Percentiles rank a stretch among this genome's conserved stretches.
Conservation (phyloP, 768 basidiomycete genomes). For the Cubamyces sp. region DNA sequence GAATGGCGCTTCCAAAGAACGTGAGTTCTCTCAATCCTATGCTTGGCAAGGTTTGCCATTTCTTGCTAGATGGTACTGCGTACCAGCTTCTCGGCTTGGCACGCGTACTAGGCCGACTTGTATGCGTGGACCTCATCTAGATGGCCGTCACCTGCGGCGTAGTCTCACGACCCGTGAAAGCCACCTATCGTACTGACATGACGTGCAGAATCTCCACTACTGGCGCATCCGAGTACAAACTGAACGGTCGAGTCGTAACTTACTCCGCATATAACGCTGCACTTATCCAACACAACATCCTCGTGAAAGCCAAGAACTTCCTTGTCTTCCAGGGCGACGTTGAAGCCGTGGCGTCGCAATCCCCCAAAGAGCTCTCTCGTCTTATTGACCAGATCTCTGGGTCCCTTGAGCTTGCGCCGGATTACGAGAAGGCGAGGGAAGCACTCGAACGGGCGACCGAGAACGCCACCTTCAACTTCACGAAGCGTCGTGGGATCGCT, state of each 20-base stretch:
- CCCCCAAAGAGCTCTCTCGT: constrained; percentile 83
- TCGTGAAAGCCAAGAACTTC: constrained; percentile 99
- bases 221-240: constrained; percentile 88
- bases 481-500: constrained; percentile 89
- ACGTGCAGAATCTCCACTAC: constrained; percentile 76
- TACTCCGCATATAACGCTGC: constrained; percentile 89
- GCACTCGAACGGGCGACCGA: constrained; percentile 91
- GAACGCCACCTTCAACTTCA: constrained; percentile 92
- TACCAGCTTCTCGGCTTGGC: neutral
- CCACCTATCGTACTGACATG: too few species aligned
- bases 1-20: constrained; percentile 93
- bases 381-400: constrained; percentile 97
- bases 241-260: constrained; percentile 81
- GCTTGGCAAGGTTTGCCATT: neutral
- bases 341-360: constrained; percentile 95
- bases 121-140: too few species aligned
- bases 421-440: constrained; percentile 89
- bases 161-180: too few species aligned
- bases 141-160: too few species aligned
- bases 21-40: constrained; percentile 51
- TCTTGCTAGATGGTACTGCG: neutral
- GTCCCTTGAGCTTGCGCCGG: constrained; percentile 83
- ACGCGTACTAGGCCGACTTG: too few species aligned
- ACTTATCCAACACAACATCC: constrained; percentile 88
- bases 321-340: constrained; percentile 99